Evolutionary conservation across 805 yeast species (phyloP).

Genomic region (Phaffomyces thermotolerans): DNA sequence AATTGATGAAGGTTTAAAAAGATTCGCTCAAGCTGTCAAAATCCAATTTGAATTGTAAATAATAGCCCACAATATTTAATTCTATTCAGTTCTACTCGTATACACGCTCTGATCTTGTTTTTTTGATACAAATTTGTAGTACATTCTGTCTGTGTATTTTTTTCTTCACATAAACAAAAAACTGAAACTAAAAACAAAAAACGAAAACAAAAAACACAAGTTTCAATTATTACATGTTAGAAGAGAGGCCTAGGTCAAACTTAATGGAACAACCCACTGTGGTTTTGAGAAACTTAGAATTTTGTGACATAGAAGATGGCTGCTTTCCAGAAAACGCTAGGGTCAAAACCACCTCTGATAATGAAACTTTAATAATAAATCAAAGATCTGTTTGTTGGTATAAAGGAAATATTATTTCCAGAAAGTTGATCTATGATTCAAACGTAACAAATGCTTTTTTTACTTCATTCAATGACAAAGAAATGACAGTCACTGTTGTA

Average conservation of each 20-base stretch:
- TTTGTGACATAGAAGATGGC: background rate
- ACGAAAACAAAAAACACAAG: background rate
- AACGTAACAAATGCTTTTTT: conserved; percentile 54
- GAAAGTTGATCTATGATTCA: conserved; percentile 43
- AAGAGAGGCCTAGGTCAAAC: background rate
- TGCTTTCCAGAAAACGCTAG: background rate
- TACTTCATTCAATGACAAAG: conserved; percentile 36
- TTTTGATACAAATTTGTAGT: background rate
- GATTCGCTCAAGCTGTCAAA: conserved; percentile 58
- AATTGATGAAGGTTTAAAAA: conserved; percentile 53
- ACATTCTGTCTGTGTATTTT: background rate
- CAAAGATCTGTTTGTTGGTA: conserved; percentile 30
- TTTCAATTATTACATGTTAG: background rate
- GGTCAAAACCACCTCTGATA: conserved; percentile 7
- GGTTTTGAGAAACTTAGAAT: conserved; percentile 1
- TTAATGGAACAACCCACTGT: conserved; percentile 7
- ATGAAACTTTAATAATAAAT: conserved; percentile 14
- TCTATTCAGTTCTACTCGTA: background rate
- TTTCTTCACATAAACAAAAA: background rate
- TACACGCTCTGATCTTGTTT: too few relatives aligned
- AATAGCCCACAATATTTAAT: background rate
- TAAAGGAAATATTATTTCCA: conserved; percentile 41
- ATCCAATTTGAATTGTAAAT: conserved; percentile 36
- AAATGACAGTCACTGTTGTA: conserved; percentile 50
- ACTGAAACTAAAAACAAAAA: background rate